Conservation (phyloP, 148 eudicot genomes). For the Rhododendron griersonianum region DNA sequence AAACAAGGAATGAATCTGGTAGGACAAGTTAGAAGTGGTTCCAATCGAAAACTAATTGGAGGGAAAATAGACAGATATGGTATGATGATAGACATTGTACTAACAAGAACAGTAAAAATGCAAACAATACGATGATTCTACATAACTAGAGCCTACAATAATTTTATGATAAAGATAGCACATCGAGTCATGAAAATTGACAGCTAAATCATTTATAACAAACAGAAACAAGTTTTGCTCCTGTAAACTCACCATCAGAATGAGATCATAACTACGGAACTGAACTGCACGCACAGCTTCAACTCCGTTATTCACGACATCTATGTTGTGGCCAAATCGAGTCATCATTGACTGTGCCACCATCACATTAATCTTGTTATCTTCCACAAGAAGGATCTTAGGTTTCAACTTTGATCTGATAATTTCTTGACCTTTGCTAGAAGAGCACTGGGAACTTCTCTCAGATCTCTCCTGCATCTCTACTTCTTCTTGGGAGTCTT, state of each 20-base stretch:
- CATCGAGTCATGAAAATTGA: neutral
- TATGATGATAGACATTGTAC: neutral
- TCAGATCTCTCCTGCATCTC: conserved; percentile 25
- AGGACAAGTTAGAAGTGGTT: neutral
- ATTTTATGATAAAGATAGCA: neutral
- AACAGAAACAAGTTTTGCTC: neutral
- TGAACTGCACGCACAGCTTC: conserved; percentile 92
- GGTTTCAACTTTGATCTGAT: conserved; percentile 30
- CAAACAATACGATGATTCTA: neutral
- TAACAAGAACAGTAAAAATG: neutral
- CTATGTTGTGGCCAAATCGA: conserved; percentile 65
- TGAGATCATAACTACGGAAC: conserved; percentile 50
- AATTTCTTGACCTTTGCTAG: conserved; percentile 38
- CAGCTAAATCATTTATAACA: neutral
- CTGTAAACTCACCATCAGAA: conserved; percentile 65
- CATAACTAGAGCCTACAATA: neutral
- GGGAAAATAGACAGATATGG: neutral
- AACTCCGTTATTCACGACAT: conserved; percentile 77
- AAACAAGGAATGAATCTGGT: neutral
- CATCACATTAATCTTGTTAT: conserved; percentile 82
- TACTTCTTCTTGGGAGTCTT: conserved; percentile 23
- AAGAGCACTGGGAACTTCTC: conserved; percentile 41
- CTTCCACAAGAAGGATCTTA: conserved; percentile 88
- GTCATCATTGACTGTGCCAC: conserved; percentile 87
- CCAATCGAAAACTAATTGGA: neutral